Evolutionary conservation across 2,329 filamentous ascomycete species (phyloP), one percentile per base, ranked within the genome.

Genomic region (Stachybotrys elegans): DNA sequence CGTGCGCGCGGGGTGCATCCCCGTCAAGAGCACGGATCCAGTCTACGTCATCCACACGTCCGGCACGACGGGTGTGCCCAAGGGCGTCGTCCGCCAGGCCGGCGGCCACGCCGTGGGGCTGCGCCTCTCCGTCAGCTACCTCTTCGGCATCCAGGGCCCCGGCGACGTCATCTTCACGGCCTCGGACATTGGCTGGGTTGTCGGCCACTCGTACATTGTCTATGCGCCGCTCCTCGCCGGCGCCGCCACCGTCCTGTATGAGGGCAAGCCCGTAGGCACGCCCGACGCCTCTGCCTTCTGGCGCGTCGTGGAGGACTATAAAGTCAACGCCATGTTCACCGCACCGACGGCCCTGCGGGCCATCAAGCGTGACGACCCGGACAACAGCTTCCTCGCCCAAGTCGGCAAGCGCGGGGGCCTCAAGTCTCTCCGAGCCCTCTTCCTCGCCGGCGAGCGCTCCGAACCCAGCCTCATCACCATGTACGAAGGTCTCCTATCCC

Each of bases 1-100:
- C 0, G 14, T 12, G 19, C 9, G 31, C 14, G 54, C 90, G 27
- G 86, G 86, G 1, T 85, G 87, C 45, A 89, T 95, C 12, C 81
- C 90, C 0, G 82, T 95, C 2, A 81, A 78, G 50, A 88, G 87
- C 42, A 83, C 78, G 7, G 89, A 95, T 53, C 79, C 79, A 1
- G 68, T 95, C n/a, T 95, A 96, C 63, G 86, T 94, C 53, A 94
- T 95, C 46, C 92, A 95, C 60, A 95, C 89, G 1, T 88, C 83
- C 41, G 83, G 88, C 12, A 94, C 89, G 0, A 94, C 88, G 0
- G 88, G 88, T 2, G 63, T 82, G 7, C 89, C 89, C 0, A 95
- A 95, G 65, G 89, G 89, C 1, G 88, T 95, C 0, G 62, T 93
- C 14, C 76, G 91, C 34, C 84, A 93, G 58, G 86, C 88, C 2